These are phyloP conservation scores for Avena atlantica DNA, from an alignment of 176 grass and related monocot genomes.

Conservation along the genomic window DNA sequence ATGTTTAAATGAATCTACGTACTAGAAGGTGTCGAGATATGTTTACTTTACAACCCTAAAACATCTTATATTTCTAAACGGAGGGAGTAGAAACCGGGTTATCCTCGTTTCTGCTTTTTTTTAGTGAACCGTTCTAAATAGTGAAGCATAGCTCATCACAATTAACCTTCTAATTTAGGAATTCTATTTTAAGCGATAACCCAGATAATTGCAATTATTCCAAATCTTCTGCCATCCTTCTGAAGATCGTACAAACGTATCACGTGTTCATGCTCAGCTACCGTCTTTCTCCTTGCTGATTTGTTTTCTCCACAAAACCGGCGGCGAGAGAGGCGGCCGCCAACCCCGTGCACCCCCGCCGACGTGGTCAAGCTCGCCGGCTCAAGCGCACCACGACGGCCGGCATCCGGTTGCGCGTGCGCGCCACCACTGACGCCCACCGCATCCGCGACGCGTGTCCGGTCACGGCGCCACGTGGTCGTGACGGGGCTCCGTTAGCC, in stretches of 20 bases:
- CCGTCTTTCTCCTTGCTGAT: neutral
- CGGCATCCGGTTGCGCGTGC: neutral
- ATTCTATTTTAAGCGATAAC: no score
- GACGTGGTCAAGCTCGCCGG: neutral
- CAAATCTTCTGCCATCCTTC: neutral
- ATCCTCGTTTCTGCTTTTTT: no score
- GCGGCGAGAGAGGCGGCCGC: constrained; percentile 16
- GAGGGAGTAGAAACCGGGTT: no score
- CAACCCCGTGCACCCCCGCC: neutral
- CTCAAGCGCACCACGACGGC: neutral
- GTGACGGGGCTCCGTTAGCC: constrained; percentile 13
- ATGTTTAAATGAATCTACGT: no score
- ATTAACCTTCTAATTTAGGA: neutral
- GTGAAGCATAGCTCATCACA: neutral
- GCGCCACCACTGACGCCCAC: neutral
- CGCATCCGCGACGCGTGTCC: constrained; percentile 29
- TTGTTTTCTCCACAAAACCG: neutral
- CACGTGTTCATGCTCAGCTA: neutral
- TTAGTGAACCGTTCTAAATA: no score
- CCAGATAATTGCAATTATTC: no score
- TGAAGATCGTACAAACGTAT: neutral
- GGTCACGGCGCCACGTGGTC: constrained; percentile 43
- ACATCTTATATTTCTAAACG: no score
- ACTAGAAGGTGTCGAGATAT: no score
- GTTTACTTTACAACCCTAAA: no score